phyloP scores from a whole-genome alignment of 345 rosid genomes.

The Sonneratia caseolaris region DNA sequence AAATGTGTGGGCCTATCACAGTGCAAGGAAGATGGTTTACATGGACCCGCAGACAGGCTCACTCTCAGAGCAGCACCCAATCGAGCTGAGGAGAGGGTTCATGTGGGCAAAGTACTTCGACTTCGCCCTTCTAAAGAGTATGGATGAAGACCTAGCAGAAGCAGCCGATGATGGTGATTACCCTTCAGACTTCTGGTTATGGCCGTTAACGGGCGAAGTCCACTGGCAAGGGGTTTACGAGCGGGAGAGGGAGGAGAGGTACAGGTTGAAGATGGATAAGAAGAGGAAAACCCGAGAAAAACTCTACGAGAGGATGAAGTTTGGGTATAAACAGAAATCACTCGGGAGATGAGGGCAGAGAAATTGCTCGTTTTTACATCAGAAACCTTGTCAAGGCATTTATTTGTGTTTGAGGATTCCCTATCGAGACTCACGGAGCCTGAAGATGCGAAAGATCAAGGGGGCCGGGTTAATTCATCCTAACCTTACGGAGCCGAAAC shows the following conservation, averaged over 20 bases:
- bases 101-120: conserved; percentile 82
- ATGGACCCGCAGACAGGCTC: conserved; percentile 64
- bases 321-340: conserved; percentile 73
- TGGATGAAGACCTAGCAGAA: conserved; percentile 99
- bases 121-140: conserved; percentile 61
- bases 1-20: conserved; percentile 95
- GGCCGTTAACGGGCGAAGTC: conserved; percentile 93
- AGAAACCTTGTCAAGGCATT: background rate
- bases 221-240: conserved; percentile 98
- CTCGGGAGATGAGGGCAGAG: conserved; percentile 34
- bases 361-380: background rate
- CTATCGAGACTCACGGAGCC: background rate
- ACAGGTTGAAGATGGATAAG: conserved; percentile 87
- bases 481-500: background rate
- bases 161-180: conserved; percentile 86
- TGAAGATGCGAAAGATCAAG: background rate
- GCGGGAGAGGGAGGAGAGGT: conserved; percentile 88
- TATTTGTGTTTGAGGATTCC: background rate
- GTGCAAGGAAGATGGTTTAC: conserved; percentile 82
- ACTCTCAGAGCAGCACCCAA: conserved; percentile 65
- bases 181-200: conserved; percentile 70
- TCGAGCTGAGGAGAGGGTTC: conserved; percentile 46
- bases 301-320: conserved; percentile 47
- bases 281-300: conserved; percentile 79
- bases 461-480: background rate